phyloP scores from a whole-genome alignment of 371 early-diverging fungal genomes.

The Lichtheimia ornata region DNA sequence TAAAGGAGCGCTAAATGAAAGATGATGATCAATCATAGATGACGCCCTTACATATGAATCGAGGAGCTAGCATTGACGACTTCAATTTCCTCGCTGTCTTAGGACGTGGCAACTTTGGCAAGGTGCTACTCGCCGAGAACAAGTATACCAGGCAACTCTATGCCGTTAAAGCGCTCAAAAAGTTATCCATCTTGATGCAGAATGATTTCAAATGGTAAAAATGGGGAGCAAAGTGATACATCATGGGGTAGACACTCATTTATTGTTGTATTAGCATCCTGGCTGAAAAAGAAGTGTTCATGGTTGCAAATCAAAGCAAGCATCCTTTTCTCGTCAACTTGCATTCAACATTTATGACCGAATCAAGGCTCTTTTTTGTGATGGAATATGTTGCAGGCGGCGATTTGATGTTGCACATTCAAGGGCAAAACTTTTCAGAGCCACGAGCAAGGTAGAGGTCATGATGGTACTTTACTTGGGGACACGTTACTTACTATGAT shows the following conservation, averaged over 20 bases:
- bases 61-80: conserved; percentile 62
- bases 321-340: conserved; percentile 97
- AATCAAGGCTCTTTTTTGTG: conserved; percentile 94
- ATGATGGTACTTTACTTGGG: not conserved
- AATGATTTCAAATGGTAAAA: conserved; percentile 85
- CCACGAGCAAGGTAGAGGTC: conserved; percentile 73
- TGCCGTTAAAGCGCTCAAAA: conserved; percentile 98
- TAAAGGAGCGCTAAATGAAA: too few species aligned
- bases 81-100: conserved; percentile 93
- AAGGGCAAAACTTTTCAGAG: conserved; percentile 83
- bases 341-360: conserved; percentile 95
- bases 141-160: conserved; percentile 77
- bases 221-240: not conserved
- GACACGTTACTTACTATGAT: too few species aligned
- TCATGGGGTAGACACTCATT: not conserved
- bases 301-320: conserved; percentile 81
- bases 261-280: conserved; percentile 55
- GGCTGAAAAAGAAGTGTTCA: conserved; percentile 95
- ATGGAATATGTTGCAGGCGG: conserved; percentile 99
- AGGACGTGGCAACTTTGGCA: conserved; percentile 99
- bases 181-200: conserved; percentile 90
- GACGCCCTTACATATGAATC: conserved; percentile 18
- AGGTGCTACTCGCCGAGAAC: conserved; percentile 96
- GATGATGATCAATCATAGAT: not conserved
- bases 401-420: conserved; percentile 98